Conservation (phyloP, 78 protist species). For the Dictyostelium intermedium region DNA sequence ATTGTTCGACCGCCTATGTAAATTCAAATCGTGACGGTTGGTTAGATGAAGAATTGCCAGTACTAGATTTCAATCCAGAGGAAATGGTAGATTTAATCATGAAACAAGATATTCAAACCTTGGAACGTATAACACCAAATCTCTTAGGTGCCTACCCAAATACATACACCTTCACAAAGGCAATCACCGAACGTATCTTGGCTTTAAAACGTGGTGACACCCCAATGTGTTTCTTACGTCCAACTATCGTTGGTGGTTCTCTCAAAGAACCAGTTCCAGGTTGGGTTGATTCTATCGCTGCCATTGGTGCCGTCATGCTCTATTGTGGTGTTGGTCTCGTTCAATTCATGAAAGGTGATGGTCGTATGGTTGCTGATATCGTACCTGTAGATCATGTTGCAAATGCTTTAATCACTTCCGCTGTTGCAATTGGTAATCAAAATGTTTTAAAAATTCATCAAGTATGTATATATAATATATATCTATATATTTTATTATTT, state of each 20-base stretch:
- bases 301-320: constrained; percentile 86
- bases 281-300: constrained; percentile 89
- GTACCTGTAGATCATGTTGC: constrained; percentile 91
- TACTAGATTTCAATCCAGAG: constrained; percentile 78
- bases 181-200: constrained; percentile 85
- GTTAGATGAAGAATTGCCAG: constrained; percentile 84
- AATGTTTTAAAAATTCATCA: constrained; percentile 53
- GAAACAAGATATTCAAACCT: constrained; percentile 48
- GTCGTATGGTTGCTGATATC: constrained; percentile 78
- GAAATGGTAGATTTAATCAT: constrained; percentile 73
- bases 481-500: too few species aligned
- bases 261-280: constrained; percentile 87
- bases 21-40: constrained; percentile 76
- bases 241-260: constrained; percentile 89
- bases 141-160: constrained; percentile 86
- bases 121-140: constrained; percentile 53
- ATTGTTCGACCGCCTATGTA: constrained; percentile 92
- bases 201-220: constrained; percentile 60
- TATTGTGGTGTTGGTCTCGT: constrained; percentile 86
- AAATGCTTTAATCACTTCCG: constrained; percentile 69
- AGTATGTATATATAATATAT: too few species aligned
- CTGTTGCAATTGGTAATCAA: constrained; percentile 46
- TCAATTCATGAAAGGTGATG: constrained; percentile 67
- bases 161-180: constrained; percentile 93
- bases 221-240: constrained; percentile 88